Conservation (phyloP, 192 early-diverging fungal species). For the Coemansia sp. region DNA sequence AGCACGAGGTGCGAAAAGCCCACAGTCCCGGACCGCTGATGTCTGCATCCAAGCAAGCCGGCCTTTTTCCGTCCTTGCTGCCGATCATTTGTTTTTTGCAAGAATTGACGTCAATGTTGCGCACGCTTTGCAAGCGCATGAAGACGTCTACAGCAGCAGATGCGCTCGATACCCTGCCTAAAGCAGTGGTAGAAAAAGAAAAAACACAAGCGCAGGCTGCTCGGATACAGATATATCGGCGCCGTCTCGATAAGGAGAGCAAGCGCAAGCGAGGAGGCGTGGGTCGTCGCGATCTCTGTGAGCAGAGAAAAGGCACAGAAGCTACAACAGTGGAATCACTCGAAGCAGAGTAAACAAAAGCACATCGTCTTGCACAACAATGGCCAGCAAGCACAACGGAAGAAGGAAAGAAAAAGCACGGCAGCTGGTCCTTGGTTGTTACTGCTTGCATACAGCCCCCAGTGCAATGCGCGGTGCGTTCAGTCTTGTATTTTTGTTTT, state of each 20-base stretch:
- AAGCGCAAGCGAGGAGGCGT: neutral
- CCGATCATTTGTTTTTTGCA: neutral
- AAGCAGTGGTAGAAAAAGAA: no score
- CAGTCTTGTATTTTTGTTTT: neutral
- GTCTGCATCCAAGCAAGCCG: no score
- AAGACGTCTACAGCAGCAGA: no score
- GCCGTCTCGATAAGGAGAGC: neutral
- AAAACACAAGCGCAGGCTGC: neutral
- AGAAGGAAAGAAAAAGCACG: neutral
- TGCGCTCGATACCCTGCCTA: no score
- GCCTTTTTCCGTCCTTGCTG: neutral
- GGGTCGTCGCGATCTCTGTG: neutral
- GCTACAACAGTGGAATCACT: neutral
- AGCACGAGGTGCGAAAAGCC: neutral
- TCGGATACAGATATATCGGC: neutral
- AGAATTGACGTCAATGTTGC: neutral
- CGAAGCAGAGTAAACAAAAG: neutral
- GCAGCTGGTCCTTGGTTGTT: neutral
- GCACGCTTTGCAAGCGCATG: neutral
- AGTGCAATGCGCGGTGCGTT: neutral
- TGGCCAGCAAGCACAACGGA: neutral
- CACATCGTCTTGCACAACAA: neutral
- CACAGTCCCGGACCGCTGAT: neutral
- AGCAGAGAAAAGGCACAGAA: neutral
- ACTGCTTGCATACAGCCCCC: conserved; percentile 1